Base-by-base conservation (phyloP, 2,329 filamentous ascomycete species). In the Colletotrichum aenigma region DNA sequence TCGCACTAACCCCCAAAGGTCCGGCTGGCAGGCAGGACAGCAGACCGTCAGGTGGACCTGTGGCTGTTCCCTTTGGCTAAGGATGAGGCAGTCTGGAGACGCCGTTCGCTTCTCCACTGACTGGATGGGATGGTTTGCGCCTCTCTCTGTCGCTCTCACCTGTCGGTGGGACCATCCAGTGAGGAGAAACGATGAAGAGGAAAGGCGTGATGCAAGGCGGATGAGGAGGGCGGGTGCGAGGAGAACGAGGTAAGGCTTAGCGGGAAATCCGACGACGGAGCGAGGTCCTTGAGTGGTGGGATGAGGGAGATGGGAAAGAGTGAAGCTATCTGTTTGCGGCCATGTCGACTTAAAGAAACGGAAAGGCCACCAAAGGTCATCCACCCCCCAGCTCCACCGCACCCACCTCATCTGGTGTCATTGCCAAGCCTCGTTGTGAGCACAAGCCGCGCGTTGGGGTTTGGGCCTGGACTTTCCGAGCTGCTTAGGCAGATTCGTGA, bases 241-340 rank as follows among this genome's bases (percentile, higher is more conserved):
- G 43, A 61, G 67, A 38, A 56, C 30, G 69, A 75, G 38, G 64
- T 75, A 75, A 68, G 73, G 73, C 73, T 75, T 75, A 75, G 73
- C 69, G 64, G 73, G 34, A n/a, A 64, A 36, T 30, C 38, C 48
- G 67, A 18, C 30, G 34, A 56, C n/a, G 52, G 21, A 48, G 30
- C n/a, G 34, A 24, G 4, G 69, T 56, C 32, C 18, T 12, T 72
- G 28, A 13, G 7, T 28, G n/a, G n/a, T 38, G 12, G n/a, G 52
- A 34, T 52, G 28, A 43, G 66, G 26, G 43, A 56, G 52, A 24
- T 36, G 4, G 24, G 60, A 36, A n/a, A 36, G 34, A 24, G 13
- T 24, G n/a, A 18, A 71, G 73, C 73, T 68, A 75, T 75, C 73
- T 75, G 73, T 75, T 75, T 75, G 73, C 73, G 64, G 73, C 32